phyloP scores from a whole-genome alignment of 257 asterid genomes.

The Apocynum venetum region DNA sequence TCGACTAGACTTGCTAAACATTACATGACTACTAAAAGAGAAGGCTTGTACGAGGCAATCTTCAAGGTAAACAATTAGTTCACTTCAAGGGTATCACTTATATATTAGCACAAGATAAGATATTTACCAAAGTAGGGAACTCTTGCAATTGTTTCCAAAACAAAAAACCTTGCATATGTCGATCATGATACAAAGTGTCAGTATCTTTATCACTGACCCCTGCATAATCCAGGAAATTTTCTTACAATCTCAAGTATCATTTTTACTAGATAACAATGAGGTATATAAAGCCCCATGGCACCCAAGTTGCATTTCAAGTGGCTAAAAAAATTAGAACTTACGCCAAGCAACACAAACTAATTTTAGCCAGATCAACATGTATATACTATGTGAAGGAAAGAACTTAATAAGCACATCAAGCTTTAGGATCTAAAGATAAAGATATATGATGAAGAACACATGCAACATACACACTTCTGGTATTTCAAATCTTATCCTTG shows the following conservation, averaged over 20 bases:
- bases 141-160: constrained; percentile 96
- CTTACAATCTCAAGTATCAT: constrained; percentile 10
- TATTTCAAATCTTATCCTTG: not conserved
- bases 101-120: constrained; percentile 15
- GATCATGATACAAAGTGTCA: constrained; percentile 76
- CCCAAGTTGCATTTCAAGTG: not conserved
- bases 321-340: not conserved
- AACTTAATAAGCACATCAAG: not conserved
- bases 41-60: not conserved
- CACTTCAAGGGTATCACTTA: not conserved
- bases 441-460: not conserved
- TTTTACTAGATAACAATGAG: not conserved
- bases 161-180: constrained; percentile 83
- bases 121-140: constrained; percentile 95
- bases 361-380: not conserved
- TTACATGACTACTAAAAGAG: no score
- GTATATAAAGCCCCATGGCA: not conserved
- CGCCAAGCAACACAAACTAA: not conserved
- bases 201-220: constrained; percentile 90
- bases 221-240: constrained; percentile 34
- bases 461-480: not conserved
- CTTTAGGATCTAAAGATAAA: not conserved
- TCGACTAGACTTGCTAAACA: not conserved
- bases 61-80: not conserved
- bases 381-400: not conserved